phyloP scores from a whole-genome alignment of 164 flowering plant species.

The Annona cherimola region DNA sequence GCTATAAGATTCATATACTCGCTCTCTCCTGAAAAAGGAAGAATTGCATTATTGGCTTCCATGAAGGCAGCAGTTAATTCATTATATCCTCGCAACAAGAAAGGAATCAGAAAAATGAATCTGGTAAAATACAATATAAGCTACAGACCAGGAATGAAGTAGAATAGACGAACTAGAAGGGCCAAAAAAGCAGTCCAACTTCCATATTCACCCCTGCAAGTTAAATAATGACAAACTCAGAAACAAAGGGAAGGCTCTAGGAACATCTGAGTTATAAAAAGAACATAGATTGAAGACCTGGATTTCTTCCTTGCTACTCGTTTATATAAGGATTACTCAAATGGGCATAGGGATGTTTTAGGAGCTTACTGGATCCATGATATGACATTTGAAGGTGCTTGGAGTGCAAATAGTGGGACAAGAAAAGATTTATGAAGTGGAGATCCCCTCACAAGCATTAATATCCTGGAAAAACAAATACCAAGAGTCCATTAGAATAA shows the following conservation, averaged over 20 bases:
- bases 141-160: constrained; percentile 66
- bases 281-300: not conserved
- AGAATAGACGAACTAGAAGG: constrained; percentile 79
- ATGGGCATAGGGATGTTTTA: not conserved
- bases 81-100: not conserved
- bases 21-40: not conserved
- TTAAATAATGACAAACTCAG: not conserved
- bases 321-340: not conserved
- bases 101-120: not conserved
- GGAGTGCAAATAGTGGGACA: constrained; percentile 77
- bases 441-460: constrained; percentile 68
- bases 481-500: constrained; percentile 1
- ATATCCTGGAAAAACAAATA: constrained; percentile 33
- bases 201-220: constrained; percentile 84
- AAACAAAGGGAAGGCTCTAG: not conserved
- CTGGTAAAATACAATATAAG: not conserved
- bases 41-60: too few relatives aligned
- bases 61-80: too few relatives aligned
- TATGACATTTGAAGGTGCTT: constrained; percentile 65
- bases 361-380: constrained; percentile 73
- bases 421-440: constrained; percentile 64
- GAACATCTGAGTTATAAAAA: not conserved
- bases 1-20: not conserved
- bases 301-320: not conserved
- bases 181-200: constrained; percentile 78